Base-by-base conservation (phyloP, 768 basidiomycete genomes). In the Boletus coccyginus region DNA sequence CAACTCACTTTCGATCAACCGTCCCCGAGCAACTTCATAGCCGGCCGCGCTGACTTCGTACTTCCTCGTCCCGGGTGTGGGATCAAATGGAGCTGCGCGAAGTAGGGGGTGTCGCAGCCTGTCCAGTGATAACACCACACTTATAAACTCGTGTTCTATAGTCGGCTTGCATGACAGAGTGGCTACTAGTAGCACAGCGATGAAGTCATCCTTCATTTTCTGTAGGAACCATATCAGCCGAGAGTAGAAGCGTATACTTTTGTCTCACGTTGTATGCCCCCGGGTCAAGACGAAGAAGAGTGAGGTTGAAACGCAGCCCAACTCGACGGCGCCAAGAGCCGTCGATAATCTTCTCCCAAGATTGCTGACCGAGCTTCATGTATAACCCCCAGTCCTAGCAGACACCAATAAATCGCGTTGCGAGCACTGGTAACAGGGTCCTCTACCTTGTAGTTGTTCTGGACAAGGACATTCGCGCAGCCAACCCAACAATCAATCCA, bases 401-500 rank as follows among this genome's bases (percentile, higher is more conserved):
- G 31, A 53, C 48, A 41, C 6, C 17, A 4, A 36, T 62, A 7
- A 56, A 24, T 46, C 40, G n/a, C 17, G 10, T 27, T 19, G 16
- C 50, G n/a, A 40, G 27, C 12, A 48, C 33, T 24, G 7, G 8
- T 21, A 48, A 45, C 7, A 48, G 35, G 35, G 55, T 70, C 32
- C 17, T 24, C 19, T 52, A 84, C 83, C 63, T 73, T 71, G 53
- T 74, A 57, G 21, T 73, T 67, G 54, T 83, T 81, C 59, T 81
- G 79, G 7, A 88, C 79, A 16, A 85, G 63, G 17, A 92, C 77
- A 53, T 77, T 77, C 1, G 82, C 84, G 61, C 87, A 91, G 6
- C 85, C 82, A 8, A 88, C 75, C 89, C 90, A 94, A 61, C 85
- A 87, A 52, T 83, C 81, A 33, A 90, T 76, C 77, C 90, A 82